Conservation (phyloP, 352 stramenopile genomes). For the Pythium periplocum region DNA sequence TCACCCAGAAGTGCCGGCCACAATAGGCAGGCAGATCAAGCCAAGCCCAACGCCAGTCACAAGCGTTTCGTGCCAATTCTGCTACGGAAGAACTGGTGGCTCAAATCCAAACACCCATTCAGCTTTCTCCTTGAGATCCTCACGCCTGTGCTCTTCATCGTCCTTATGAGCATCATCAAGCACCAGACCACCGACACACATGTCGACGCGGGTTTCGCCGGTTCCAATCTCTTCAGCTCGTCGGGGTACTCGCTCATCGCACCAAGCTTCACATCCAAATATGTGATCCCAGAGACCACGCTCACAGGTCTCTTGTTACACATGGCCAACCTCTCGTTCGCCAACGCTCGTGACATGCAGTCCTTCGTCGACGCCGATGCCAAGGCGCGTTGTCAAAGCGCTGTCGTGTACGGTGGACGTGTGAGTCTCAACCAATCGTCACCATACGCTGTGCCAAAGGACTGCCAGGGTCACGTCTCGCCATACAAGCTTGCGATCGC, state of each 20-base stretch:
- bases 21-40: too few species aligned
- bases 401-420: slow-evolving; percentile 26
- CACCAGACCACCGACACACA: slow-evolving; percentile 25
- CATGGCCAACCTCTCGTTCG: slow-evolving; percentile 34
- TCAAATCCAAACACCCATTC: slow-evolving; percentile 61
- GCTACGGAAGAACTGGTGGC: slow-evolving; percentile 74
- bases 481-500: slow-evolving; percentile 33
- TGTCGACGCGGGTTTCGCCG: slow-evolving; percentile 31
- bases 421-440: slow-evolving; percentile 31
- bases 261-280: slow-evolving; percentile 22
- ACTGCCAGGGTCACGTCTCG: slow-evolving; percentile 15
- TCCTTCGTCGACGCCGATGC: slow-evolving; percentile 5
- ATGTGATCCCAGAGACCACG: slow-evolving; percentile 51
- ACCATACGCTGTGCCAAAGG: slow-evolving; percentile 16
- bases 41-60: too few species aligned
- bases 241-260: slow-evolving; percentile 29
- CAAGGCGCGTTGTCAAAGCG: slow-evolving; percentile 9
- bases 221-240: slow-evolving; percentile 28
- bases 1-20: too few species aligned
- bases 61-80: slow-evolving; percentile 44
- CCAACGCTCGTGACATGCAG: slow-evolving; percentile 17
- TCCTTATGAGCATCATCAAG: slow-evolving; percentile 54
- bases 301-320: slow-evolving; percentile 54
- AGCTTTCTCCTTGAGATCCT: slow-evolving; percentile 52
- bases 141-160: slow-evolving; percentile 51